These are phyloP conservation scores for Truncatella angustata DNA, from an alignment of 2,329 filamentous ascomycete species.

Conservation along the genomic window DNA sequence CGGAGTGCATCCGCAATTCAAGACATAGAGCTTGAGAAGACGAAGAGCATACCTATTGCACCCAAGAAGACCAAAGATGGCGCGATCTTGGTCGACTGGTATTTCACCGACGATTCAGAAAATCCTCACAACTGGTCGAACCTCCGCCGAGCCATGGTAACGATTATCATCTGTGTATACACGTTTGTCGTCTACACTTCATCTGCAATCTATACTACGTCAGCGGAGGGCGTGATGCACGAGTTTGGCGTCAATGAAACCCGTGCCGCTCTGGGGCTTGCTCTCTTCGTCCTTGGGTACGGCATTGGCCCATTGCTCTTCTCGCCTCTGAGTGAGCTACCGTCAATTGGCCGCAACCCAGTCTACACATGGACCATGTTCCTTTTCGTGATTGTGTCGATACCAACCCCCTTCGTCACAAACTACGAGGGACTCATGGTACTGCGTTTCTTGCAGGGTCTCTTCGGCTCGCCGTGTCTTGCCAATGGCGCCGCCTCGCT, in stretches of 20 bases:
- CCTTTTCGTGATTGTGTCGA: constrained; percentile 64
- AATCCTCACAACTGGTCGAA: constrained; percentile 57
- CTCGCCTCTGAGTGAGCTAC: constrained; percentile 66
- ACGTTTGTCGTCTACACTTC: constrained; percentile 59
- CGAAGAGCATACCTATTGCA: constrained; percentile 25
- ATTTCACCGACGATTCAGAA: constrained; percentile 51
- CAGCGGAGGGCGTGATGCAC: constrained; percentile 43
- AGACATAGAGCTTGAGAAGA: constrained; percentile 23
- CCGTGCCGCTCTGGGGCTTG: constrained; percentile 55
- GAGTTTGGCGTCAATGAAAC: constrained; percentile 51
- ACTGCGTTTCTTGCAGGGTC: constrained; percentile 62
- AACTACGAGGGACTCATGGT: constrained; percentile 65
- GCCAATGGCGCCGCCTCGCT: constrained; percentile 56
- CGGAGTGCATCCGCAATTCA: constrained; percentile 21
- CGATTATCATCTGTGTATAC: constrained; percentile 50
- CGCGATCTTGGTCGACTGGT: constrained; percentile 25
- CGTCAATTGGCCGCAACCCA: constrained; percentile 63
- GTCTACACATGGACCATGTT: constrained; percentile 68
- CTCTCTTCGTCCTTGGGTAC: constrained; percentile 63
- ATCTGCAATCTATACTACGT: constrained; percentile 49
- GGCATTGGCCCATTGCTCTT: constrained; percentile 65
- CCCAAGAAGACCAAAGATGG: constrained; percentile 27
- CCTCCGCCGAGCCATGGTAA: constrained; percentile 38
- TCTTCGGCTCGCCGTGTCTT: constrained; percentile 65
- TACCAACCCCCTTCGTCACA: constrained; percentile 61